Evolutionary conservation across 2,329 filamentous ascomycete genomes (phyloP).

Genomic region (Trichoderma asperellum): DNA sequence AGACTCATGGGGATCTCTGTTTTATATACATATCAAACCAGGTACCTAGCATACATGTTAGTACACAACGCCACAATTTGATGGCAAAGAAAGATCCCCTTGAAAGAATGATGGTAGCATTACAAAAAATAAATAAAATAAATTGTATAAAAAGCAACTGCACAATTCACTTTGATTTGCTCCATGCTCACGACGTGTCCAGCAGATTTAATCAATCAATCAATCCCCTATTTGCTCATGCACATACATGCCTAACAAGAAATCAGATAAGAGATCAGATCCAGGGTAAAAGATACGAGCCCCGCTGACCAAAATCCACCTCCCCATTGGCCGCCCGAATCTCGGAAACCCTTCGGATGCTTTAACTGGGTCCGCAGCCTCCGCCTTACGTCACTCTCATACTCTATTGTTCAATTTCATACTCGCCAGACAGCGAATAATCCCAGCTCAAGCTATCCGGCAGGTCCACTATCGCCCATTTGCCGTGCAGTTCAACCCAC

Average conservation of each 20-base stretch:
- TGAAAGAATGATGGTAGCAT: not conserved
- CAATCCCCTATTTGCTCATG: not conserved
- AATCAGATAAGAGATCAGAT: not conserved
- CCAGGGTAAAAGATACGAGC: not conserved
- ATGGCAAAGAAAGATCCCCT: not conserved
- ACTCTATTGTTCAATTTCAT: not conserved
- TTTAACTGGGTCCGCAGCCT: not conserved
- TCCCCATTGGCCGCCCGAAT: constrained; percentile 2
- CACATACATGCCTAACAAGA: not conserved
- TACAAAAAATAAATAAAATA: not conserved
- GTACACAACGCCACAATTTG: not conserved
- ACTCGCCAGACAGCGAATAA: not conserved
- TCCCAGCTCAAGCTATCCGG: not conserved
- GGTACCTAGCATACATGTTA: not conserved
- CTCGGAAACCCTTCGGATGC: constrained; percentile 18
- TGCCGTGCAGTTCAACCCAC: no score
- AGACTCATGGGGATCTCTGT: not conserved
- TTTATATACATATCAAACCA: not conserved
- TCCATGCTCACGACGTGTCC: not conserved
- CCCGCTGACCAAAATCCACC: constrained; percentile 14
- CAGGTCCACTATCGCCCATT: no score
- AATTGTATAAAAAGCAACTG: not conserved
- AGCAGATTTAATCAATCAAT: not conserved
- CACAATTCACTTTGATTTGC: not conserved
- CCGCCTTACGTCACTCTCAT: constrained; percentile 17